These are phyloP conservation scores for Chamaenerion angustifolium DNA, from an alignment of 345 rosid species.

Conservation along the genomic window DNA sequence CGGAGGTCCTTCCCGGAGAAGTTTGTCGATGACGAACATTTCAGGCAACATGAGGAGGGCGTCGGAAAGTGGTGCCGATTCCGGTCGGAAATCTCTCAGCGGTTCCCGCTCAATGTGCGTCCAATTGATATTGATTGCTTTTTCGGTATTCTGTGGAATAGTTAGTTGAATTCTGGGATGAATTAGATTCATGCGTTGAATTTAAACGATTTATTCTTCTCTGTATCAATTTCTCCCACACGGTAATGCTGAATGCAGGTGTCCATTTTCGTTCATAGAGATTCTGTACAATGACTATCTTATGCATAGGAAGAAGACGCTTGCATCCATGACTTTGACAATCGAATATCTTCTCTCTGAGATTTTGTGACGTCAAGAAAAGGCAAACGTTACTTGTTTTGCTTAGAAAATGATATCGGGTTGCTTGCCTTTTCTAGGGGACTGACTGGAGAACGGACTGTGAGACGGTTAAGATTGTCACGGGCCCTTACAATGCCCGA, in stretches of 20 bases:
- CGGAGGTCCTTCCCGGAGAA: too few species aligned
- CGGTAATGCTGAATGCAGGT: too few species aligned
- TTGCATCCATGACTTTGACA: too few species aligned
- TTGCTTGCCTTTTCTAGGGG: constrained; percentile 29
- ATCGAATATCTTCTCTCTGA: not conserved
- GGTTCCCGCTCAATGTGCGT: constrained; percentile 51
- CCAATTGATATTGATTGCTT: not conserved
- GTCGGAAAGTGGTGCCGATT: constrained; percentile 34
- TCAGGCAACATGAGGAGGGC: constrained; percentile 42
- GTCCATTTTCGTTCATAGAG: too few species aligned
- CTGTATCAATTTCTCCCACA: too few species aligned
- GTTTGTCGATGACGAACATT: constrained; percentile 25
- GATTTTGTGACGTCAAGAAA: not conserved
- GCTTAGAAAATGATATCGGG: not conserved
- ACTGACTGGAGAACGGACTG: constrained; percentile 84
- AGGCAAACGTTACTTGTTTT: not conserved
- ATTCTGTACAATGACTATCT: too few species aligned
- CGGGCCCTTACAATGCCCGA: constrained; percentile 90
- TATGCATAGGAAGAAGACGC: too few species aligned
- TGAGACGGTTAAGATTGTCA: constrained; percentile 66
- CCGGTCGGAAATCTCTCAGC: constrained; percentile 40
- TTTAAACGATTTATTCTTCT: too few species aligned
- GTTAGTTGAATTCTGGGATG: not conserved
- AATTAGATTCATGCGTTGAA: not conserved
- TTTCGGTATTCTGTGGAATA: not conserved